Evolutionary conservation across 2,329 filamentous ascomycete species (phyloP).

Genomic region (Exophiala lecanii-corni): DNA sequence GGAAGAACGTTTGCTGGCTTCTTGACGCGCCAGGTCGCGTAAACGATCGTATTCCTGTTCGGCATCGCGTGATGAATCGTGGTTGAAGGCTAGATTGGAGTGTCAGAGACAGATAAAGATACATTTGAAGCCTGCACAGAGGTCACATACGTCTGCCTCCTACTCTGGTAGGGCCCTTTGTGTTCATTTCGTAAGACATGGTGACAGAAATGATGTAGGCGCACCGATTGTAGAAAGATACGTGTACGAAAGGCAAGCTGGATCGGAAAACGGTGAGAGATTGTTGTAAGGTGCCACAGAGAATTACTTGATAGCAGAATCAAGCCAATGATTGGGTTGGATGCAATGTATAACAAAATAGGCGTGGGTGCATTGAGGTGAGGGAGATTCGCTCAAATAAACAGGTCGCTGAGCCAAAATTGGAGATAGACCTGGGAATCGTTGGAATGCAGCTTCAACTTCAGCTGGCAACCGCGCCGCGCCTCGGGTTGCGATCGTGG

Average conservation of each 20-base stretch:
- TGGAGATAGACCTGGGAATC: too few relatives aligned
- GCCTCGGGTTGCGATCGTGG: too few relatives aligned
- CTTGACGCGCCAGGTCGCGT: constrained; percentile 73
- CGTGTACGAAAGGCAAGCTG: too few relatives aligned
- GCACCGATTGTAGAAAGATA: too few relatives aligned
- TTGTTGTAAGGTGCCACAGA: too few relatives aligned
- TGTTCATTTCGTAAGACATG: constrained; percentile 40
- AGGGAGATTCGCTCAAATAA: too few relatives aligned
- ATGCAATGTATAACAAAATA: too few relatives aligned
- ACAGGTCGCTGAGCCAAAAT: too few relatives aligned
- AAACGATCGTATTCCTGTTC: constrained; percentile 92
- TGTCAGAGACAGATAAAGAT: constrained; percentile 4
- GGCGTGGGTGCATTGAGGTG: too few relatives aligned
- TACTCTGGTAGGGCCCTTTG: constrained; percentile 33
- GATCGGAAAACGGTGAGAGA: too few relatives aligned
- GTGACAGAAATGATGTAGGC: constrained; percentile 2
- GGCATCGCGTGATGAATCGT: constrained; percentile 59
- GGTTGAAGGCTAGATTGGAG: constrained; percentile 62
- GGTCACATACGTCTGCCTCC: constrained; percentile 22
- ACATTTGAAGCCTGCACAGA: background rate
- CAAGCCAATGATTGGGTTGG: too few relatives aligned
- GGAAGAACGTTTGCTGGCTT: constrained; percentile 70
- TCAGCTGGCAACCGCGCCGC: background rate
- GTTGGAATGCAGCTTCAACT: background rate
- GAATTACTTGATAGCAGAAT: too few relatives aligned